A percentile compares a stretch with the other conserved stretches of the same genome.
phyloP scores from a whole-genome alignment of 495 filamentous ascomycete genomes.

The Hypoxylon subgilvum region DNA sequence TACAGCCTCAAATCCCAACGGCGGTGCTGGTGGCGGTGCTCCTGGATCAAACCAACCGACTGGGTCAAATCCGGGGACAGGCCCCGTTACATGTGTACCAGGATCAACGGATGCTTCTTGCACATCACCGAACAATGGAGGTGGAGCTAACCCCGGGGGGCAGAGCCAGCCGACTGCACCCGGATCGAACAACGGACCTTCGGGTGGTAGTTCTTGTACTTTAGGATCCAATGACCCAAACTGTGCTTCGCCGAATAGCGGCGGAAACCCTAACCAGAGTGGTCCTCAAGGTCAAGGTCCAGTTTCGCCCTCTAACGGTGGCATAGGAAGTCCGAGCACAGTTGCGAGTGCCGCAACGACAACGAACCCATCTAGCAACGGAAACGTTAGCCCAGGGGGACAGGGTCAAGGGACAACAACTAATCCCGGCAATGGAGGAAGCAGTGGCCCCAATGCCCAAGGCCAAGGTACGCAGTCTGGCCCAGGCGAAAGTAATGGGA shows the following conservation, averaged over 20 bases:
- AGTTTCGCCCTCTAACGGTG: slow-evolving; percentile 7
- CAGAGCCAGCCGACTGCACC: slow-evolving; percentile 17
- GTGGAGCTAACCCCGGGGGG: slow-evolving; percentile 3
- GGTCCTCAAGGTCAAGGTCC: slow-evolving; percentile 7
- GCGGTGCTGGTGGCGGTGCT: slow-evolving; percentile 12
- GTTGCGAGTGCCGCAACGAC: slow-evolving; percentile 5
- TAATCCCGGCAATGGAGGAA: not conserved
- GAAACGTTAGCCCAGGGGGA: not conserved
- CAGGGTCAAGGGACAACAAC: slow-evolving; percentile 5
- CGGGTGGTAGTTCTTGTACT: slow-evolving; percentile 9
- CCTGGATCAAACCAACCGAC: slow-evolving; percentile 24
- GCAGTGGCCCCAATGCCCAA: not conserved
- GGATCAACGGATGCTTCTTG: slow-evolving; percentile 28
- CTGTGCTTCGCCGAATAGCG: slow-evolving; percentile 10
- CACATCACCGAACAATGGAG: slow-evolving; percentile 20
- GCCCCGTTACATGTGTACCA: slow-evolving; percentile 7
- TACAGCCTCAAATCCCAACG: too few relatives aligned
- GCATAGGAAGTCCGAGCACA: not conserved
- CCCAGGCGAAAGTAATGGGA: slow-evolving; percentile 1
- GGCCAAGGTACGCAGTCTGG: slow-evolving; percentile 1
- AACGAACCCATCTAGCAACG: slow-evolving; percentile 3
- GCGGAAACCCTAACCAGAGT: slow-evolving; percentile 4
- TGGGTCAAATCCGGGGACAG: not conserved
- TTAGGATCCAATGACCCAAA: slow-evolving; percentile 27
- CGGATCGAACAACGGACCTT: not conserved